Base-by-base conservation (phyloP, 163 green algal species). In the Scenedesmus sp. region DNA sequence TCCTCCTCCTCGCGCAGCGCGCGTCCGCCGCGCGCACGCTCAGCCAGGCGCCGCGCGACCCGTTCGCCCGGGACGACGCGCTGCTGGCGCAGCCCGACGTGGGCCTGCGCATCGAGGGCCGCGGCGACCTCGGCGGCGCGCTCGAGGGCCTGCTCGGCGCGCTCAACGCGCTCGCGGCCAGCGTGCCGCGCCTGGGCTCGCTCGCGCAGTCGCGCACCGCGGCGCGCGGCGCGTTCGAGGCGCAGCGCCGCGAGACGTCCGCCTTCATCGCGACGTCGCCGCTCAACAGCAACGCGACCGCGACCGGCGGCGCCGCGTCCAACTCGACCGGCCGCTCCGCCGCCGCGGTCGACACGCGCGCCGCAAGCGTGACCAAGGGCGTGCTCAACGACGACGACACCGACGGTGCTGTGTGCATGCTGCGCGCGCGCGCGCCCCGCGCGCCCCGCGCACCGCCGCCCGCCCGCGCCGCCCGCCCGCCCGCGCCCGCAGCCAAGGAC, bases 131-230 rank as follows among this genome's bases (percentile, higher is more conserved):
- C 1, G 58, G 58, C 20, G 13, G n/a, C 24, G 58, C 44, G 7
- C 14, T 47, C 2, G 9, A 66, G 2, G n/a, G 15, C 20, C 24
- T 66, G n/a, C 24, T 66, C 29, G 58, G 58, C n/a, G 20, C 15
- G 22, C 58, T 66, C 29, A 66, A 66, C n/a, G 58, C 42, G 15
- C n/a, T 66, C 29, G 58, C 58, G n/a, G 58, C 20, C 11, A 66
- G 58, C 44, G 29, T 48, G 5, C 60, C 60, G n/a, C 60, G 60
- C 31, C 34, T 69, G 2, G 60, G 60, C 31, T 34, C 60, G 14
- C 22, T 53, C 31, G 33, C 60, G 50, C 34, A 34, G 11, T 33
- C 15, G 10, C 31, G 11, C 22, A 69, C 60, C 20, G 60, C 60
- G 20, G 60, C 60, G 13, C 9, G 29, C 10, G 60, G 60, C 15